Conservation (phyloP, 2,329 filamentous ascomycete genomes). For the Colletotrichum sp. region DNA sequence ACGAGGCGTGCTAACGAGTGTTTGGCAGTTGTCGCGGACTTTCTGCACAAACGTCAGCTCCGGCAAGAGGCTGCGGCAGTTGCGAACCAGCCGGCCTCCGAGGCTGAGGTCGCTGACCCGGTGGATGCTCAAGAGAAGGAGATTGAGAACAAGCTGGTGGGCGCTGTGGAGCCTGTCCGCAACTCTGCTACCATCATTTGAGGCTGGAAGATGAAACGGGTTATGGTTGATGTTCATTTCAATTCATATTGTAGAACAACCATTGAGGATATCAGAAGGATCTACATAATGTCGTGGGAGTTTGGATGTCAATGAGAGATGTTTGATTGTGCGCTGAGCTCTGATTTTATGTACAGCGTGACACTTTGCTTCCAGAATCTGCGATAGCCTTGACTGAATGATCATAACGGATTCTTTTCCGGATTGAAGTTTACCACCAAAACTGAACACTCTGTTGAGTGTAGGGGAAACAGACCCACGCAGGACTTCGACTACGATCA, state of each 20-base stretch:
- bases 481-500: accelerated
- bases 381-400: background rate
- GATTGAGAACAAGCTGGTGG: background rate
- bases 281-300: too few relatives aligned
- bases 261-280: accelerated
- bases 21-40: background rate
- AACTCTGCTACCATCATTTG: slow-evolving; percentile 1
- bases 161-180: background rate
- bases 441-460: accelerated
- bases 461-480: background rate
- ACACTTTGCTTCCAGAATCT: accelerated
- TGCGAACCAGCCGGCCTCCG: background rate
- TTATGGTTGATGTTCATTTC: accelerated
- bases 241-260: accelerated
- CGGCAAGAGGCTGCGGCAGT: background rate
- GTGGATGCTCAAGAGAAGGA: background rate
- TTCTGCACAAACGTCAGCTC: background rate
- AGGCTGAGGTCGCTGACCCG: background rate
- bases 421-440: background rate
- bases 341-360: too few relatives aligned
- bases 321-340: too few relatives aligned
- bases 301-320: background rate
- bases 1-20: background rate
- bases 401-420: accelerated
- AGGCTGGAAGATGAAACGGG: accelerated